Base-by-base conservation (phyloP, 441 rosid species). In the Kokia cookei region DNA sequence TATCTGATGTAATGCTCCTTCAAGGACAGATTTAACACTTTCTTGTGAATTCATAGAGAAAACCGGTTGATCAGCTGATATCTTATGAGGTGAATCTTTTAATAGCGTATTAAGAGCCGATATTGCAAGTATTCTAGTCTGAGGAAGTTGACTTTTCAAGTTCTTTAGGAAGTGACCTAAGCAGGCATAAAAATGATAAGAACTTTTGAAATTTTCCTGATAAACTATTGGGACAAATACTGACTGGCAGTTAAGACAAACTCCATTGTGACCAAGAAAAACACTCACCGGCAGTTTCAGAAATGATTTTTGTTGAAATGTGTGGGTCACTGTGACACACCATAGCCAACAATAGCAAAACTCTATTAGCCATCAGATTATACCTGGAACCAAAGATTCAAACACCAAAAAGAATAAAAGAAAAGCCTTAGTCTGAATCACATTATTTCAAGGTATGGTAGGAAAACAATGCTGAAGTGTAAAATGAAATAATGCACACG, bases 291-390 rank as follows among this genome's bases (percentile, higher is more conserved):
- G 98, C 87, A 76, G 99, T 92, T 87, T 94, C 97, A 84, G 84
- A 82, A 82, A 89, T 87, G 79, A 91, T 88, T 82, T 88, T 92
- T 53, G 91, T 81, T 77, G 97, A 90, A 79, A 87, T 80, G 84
- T 75, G 86, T 51, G 93, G 91, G 76, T 87, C 92, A 82, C 73
- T 88, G 84, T 87, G 88, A 76, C 91, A 92, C 55, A 98, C 85
- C 98, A 96, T 90, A 77, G 98, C 97, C 86, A 96, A 83, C 82
- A 96, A 85, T 82, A 96, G 92, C 78, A 96, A 85, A 78, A 94
- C 93, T 84, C 99, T 89, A 85, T 96, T 96, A 76, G 99, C 99
- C 98, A 96, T 96, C 83, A 96, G 84, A 84, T 96, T 96, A 82
- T 96, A 94, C 90, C 98, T 96, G 88, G 57, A 74, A 76, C 61